Conservation (phyloP, 2,329 filamentous ascomycete genomes). For the Exophiala sideris region DNA sequence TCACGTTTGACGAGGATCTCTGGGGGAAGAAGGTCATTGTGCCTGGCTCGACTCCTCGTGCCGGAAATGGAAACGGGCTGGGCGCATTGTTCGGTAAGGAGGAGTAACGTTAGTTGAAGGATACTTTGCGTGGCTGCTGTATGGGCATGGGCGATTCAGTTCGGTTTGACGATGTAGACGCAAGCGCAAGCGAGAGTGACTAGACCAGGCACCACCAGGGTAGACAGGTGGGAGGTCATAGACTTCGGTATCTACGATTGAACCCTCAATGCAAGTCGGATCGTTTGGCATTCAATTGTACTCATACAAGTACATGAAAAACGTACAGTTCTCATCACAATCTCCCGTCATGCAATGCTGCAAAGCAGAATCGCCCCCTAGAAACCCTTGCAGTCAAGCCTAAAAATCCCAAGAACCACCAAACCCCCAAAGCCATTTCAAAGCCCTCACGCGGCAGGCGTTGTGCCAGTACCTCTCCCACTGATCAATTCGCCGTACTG, state of each 20-base stretch:
- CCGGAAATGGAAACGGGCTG: constrained; percentile 12
- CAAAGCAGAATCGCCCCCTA: no score
- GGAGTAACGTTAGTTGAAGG: neutral
- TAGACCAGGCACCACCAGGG: no score
- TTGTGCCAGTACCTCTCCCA: constrained; percentile 5
- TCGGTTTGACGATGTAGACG: no score
- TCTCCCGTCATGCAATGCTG: no score
- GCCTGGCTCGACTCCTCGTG: constrained; percentile 4
- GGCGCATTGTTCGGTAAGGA: constrained; percentile 19
- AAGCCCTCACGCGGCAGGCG: neutral
- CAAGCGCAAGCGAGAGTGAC: no score
- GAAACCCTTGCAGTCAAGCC: no score
- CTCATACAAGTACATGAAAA: no score
- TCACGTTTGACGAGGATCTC: constrained; percentile 8
- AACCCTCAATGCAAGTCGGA: no score
- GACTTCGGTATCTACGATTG: no score
- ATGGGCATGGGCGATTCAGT: neutral
- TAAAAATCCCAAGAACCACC: neutral
- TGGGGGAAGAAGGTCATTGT: constrained; percentile 24
- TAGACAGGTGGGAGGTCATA: no score
- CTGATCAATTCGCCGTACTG: constrained; percentile 93
- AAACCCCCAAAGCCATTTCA: neutral
- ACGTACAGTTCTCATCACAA: no score
- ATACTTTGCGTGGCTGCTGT: neutral
- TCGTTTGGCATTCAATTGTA: no score